Evolutionary conservation across 495 filamentous ascomycete genomes (phyloP).

Genomic region (Aspergillus biplanus): DNA sequence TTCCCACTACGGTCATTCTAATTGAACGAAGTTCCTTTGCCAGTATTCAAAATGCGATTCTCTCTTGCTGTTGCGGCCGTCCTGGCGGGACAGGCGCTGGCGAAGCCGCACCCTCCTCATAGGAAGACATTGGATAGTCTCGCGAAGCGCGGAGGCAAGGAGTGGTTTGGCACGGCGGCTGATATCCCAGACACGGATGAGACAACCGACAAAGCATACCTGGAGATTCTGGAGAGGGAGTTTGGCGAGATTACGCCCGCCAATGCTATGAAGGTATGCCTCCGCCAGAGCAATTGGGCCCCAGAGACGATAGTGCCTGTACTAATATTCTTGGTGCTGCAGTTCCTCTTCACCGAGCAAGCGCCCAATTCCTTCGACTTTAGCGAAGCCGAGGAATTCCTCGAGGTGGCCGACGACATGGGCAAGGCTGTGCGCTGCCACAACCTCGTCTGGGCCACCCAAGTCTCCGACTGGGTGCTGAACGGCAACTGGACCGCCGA

Average conservation of each 20-base stretch:
- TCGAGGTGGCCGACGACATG: constrained; percentile 45
- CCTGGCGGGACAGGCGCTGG: neutral
- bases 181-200: constrained; percentile 29
- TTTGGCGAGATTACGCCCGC: constrained; percentile 57
- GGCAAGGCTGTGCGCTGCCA: constrained; percentile 58
- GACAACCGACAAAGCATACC: constrained; percentile 25
- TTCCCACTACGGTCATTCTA: neutral
- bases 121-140: constrained; percentile 19
- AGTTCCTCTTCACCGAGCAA: constrained; percentile 40
- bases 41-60: neutral
- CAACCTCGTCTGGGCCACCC: constrained; percentile 60
- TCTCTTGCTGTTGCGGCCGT: neutral
- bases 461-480: constrained; percentile 55
- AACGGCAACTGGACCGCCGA: constrained; percentile 49
- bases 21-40: neutral
- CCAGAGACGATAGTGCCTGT: neutral
- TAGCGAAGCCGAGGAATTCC: constrained; percentile 48
- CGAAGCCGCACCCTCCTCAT: neutral
- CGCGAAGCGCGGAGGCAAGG: constrained; percentile 20
- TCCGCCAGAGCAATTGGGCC: neutral
- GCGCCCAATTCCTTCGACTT: constrained; percentile 51
- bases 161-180: constrained; percentile 29
- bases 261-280: constrained; percentile 53
- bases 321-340: neutral
- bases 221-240: constrained; percentile 39